phyloP scores from a whole-genome alignment of 805 yeast species.

The Suhomyces sp. region DNA sequence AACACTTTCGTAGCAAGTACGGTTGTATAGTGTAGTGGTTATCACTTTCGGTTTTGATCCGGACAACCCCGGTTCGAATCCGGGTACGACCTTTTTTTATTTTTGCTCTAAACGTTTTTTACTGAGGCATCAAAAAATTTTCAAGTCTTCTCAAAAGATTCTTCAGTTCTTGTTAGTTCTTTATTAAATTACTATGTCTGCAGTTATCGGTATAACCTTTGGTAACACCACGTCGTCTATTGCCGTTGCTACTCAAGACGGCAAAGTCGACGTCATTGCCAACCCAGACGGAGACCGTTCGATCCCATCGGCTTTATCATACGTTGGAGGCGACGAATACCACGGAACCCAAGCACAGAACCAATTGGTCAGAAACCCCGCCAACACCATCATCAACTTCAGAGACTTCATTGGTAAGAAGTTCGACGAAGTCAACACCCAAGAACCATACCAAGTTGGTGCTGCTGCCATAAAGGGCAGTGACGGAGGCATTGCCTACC shows the following conservation, averaged over 20 bases:
- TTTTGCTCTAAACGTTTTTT: background rate
- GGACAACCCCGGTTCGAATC: constrained; percentile 80
- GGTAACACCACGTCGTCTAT: constrained; percentile 96
- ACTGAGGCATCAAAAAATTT: constrained; percentile 1
- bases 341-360: constrained; percentile 96
- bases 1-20: no score
- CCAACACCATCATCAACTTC: constrained; percentile 83
- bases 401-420: constrained; percentile 86
- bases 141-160: background rate
- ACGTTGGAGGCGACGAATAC: constrained; percentile 92
- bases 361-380: constrained; percentile 87
- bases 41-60: constrained; percentile 80
- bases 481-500: constrained; percentile 68
- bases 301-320: constrained; percentile 88
- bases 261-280: constrained; percentile 94
- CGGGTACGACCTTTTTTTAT: constrained; percentile 61
- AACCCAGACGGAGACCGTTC: constrained; percentile 99
- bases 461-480: constrained; percentile 56
- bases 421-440: constrained; percentile 65
- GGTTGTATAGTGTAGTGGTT: constrained; percentile 71
- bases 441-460: constrained; percentile 51
- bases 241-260: constrained; percentile 81
- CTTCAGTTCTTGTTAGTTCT: background rate
- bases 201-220: constrained; percentile 89
- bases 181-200: constrained; percentile 22